These are phyloP conservation scores for Hamamelis virginiana DNA, from an alignment of 164 flowering plant species.

Conservation along the genomic window DNA sequence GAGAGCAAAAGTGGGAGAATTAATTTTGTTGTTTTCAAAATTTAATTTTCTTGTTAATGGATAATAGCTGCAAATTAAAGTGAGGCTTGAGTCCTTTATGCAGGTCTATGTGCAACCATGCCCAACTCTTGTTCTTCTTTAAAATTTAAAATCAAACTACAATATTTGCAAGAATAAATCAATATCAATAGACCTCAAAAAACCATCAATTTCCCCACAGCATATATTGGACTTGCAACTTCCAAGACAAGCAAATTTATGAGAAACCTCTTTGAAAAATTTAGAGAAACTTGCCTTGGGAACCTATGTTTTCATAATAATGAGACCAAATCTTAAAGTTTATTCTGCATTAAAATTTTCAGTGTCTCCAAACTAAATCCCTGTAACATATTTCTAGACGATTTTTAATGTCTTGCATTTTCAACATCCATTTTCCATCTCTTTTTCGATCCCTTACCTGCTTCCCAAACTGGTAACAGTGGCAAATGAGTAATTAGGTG, in stretches of 20 bases:
- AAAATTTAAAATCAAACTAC: no score
- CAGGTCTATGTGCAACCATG: slow-evolving; percentile 2
- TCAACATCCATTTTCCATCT: background rate
- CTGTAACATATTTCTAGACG: background rate
- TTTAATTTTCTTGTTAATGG: slow-evolving; percentile 22
- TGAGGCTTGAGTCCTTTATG: slow-evolving; percentile 2
- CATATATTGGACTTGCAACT: no score
- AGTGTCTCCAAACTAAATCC: background rate
- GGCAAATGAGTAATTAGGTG: background rate
- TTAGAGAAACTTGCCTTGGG: background rate
- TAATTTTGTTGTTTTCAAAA: slow-evolving; percentile 20
- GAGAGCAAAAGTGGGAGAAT: slow-evolving; percentile 31
- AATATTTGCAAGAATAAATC: no score
- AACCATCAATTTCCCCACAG: no score
- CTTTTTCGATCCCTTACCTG: background rate
- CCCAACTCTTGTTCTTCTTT: slow-evolving; percentile 9
- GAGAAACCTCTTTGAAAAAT: background rate
- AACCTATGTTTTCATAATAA: background rate
- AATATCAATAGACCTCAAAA: no score
- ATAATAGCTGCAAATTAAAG: slow-evolving; percentile 18
- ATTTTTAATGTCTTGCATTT: background rate
- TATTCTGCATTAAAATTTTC: background rate
- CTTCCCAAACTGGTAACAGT: background rate
- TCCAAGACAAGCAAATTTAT: background rate
- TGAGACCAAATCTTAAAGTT: background rate